A percentile compares a stretch with the other conserved stretches of the same genome.
Evolutionary conservation across 352 stramenopile species (phyloP).

Genomic region (Phytophthora podocarpi): DNA sequence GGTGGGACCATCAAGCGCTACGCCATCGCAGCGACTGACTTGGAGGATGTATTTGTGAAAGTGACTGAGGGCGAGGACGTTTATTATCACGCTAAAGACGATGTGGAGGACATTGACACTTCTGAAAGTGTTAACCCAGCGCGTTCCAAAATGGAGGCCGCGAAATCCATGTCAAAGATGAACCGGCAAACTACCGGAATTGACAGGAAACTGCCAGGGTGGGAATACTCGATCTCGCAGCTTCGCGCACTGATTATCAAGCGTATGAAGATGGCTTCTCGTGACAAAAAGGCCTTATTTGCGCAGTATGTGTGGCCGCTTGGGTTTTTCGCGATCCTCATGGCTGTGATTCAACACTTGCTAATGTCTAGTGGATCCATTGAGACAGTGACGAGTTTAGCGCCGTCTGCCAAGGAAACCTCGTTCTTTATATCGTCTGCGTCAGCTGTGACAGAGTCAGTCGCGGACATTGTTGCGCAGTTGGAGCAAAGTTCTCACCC

Average conservation of each 20-base stretch:
- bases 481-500: constrained; percentile 26
- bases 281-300: constrained; percentile 66
- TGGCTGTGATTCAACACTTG: constrained; percentile 51
- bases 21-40: constrained; percentile 97
- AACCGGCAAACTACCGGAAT: constrained; percentile 2
- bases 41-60: constrained; percentile 99
- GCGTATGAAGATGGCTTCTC: constrained; percentile 54
- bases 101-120: constrained; percentile 16
- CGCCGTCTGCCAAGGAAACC: constrained; percentile 36
- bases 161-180: constrained; percentile 23
- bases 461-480: constrained; percentile 40
- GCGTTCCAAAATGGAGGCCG: constrained; percentile 1
- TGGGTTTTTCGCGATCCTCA: constrained; percentile 58
- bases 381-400: constrained; percentile 57
- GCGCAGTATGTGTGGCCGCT: constrained; percentile 79
- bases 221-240: constrained; percentile 46
- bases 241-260: constrained; percentile 60
- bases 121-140: not conserved
- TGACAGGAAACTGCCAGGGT: constrained; percentile 24
- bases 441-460: constrained; percentile 21
- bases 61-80: constrained; percentile 86
- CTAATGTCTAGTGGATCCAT: constrained; percentile 34
- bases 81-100: constrained; percentile 75
- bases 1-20: constrained; percentile 90
- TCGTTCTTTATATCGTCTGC: constrained; percentile 55